Conservation (phyloP, 495 filamentous ascomycete species). For the Podospora comata region DNA sequence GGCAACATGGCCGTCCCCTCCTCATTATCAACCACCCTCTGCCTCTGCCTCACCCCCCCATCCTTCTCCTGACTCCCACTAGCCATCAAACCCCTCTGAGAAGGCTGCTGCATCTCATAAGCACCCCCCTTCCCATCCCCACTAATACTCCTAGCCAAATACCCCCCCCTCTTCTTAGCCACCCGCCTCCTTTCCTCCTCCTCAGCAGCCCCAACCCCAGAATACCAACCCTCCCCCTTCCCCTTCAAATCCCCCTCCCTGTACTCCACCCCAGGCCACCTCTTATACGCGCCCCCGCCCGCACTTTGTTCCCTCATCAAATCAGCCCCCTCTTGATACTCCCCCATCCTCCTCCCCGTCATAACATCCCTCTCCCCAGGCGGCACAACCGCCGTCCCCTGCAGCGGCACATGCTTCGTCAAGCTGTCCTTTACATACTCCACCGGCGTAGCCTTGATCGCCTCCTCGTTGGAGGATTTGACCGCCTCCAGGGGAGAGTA, state of each 20-base stretch:
- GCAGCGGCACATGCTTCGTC: slow-evolving; percentile 72
- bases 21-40: not conserved
- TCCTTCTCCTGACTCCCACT: not conserved
- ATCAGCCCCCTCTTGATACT: slow-evolving; percentile 83
- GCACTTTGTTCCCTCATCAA: slow-evolving; percentile 68
- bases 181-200: slow-evolving; percentile 27
- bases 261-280: slow-evolving; percentile 68
- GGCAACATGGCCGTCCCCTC: not conserved
- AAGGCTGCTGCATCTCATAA: not conserved
- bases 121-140: not conserved
- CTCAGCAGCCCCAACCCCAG: slow-evolving; percentile 65
- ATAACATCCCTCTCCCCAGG: slow-evolving; percentile 61
- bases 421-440: slow-evolving; percentile 77
- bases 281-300: slow-evolving; percentile 59
- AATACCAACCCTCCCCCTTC: slow-evolving; percentile 73
- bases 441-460: slow-evolving; percentile 75
- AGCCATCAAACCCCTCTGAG: not conserved
- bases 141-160: not conserved
- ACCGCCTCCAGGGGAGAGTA: slow-evolving; percentile 77
- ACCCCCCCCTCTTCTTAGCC: not conserved
- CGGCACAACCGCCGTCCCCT: slow-evolving; percentile 74
- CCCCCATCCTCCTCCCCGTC: slow-evolving; percentile 60
- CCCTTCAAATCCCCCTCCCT: slow-evolving; percentile 69
- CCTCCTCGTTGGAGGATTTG: slow-evolving; percentile 66
- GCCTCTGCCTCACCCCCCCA: not conserved